phyloP scores from a whole-genome alignment of 2,329 filamentous ascomycete species.

The Penicillium sp. region DNA sequence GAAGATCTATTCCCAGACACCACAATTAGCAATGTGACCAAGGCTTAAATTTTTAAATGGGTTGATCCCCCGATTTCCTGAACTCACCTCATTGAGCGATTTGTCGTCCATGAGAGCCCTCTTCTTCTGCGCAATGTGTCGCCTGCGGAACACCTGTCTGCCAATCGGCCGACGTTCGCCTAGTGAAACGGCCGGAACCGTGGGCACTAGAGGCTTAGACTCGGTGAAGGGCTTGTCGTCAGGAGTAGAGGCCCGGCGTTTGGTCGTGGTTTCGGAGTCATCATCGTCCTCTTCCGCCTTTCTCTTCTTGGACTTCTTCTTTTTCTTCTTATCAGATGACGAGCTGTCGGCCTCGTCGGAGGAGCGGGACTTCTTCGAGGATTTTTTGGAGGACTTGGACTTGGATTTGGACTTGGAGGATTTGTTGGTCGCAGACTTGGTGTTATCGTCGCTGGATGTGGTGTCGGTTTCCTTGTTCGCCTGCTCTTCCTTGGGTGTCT shows the following conservation, averaged over 20 bases:
- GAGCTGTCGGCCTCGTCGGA: conserved; percentile 28
- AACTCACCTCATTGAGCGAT: conserved; percentile 80
- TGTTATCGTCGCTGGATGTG: conserved; percentile 21
- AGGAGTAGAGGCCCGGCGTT: conserved; percentile 1
- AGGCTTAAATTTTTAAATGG: neutral
- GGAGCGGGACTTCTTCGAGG: conserved; percentile 28
- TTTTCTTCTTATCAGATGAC: conserved; percentile 36
- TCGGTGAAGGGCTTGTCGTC: conserved; percentile 33
- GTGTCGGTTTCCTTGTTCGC: conserved; percentile 50
- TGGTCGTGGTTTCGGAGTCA: conserved; percentile 9
- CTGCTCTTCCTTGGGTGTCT: conserved; percentile 58
- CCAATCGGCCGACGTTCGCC: conserved; percentile 57
- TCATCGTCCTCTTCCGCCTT: conserved; percentile 41
- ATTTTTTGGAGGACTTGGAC: conserved; percentile 32
- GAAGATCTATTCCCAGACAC: conserved; percentile 30
- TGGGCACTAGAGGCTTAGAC: conserved; percentile 40
- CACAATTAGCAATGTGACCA: neutral
- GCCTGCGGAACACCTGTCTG: conserved; percentile 75
- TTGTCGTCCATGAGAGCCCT: conserved; percentile 80
- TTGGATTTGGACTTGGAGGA: conserved; percentile 28
- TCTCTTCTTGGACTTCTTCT: conserved; percentile 45
- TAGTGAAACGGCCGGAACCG: conserved; percentile 54
- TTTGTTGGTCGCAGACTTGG: conserved; percentile 19
- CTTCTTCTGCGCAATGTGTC: conserved; percentile 88
- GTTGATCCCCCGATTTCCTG: neutral